Base-by-base conservation (phyloP, 257 asterid species). In the Phtheirospermum japonicum region DNA sequence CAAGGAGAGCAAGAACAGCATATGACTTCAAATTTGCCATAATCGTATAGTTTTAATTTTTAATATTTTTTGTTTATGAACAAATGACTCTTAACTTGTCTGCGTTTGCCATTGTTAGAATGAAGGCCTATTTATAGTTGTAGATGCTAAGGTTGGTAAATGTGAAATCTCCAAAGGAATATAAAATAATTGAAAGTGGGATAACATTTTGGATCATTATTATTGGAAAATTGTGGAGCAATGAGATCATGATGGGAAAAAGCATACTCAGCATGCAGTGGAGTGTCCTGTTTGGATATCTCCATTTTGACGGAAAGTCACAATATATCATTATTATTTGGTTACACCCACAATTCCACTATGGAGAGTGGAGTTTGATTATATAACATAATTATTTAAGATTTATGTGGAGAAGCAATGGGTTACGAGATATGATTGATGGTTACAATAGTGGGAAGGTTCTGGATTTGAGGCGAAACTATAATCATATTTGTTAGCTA, bases 51-150 rank as follows among this genome's bases (percentile, higher is more conserved):
- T 23, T 23, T 23, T 23, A 3, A 1, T 1, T 23, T 23, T 23
- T 23, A 23, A 3, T 23, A 23, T 55, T 26, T 55, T n/a, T 55
- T 4, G 9, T 53, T 0, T 13, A 5, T 26, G 20, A 46, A 46
- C n/a, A 46, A 9, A n/a, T 3, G 18, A 31, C 23, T 4, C 19
- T 40, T 56, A 34, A 19, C 23, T 62, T 65, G 18, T 48, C 61
- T 56, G n/a, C 5, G 16, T 0, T 51, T 51, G 57, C 3, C n/a
- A 53, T 68, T n/a, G 71, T 23, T 45, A 56, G 46, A 57, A 69
- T 49, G 65, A 0, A 20, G 52, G 12, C 57, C 68, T 80, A 84
- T 84, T 84, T 86, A 84, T 86, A 84, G 89, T 8, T 40, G 85
- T 18, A 30, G 37, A 49, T 57, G 66, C 10, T 40, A 10, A 14